Base-by-base conservation (phyloP, 1,139 yeast species). In the Taiozyma sp. region DNA sequence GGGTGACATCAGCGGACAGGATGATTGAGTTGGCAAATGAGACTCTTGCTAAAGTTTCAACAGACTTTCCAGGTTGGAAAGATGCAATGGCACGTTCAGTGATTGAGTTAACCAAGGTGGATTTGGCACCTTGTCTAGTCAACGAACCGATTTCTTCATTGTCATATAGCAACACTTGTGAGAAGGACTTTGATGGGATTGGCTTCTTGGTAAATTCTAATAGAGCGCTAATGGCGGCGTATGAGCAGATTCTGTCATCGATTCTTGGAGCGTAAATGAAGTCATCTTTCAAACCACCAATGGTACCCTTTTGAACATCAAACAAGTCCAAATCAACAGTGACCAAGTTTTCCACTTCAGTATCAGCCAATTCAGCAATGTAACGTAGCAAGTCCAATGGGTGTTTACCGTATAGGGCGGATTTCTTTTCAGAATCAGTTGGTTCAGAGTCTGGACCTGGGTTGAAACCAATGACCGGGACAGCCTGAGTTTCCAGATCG, bases 1-100 rank as follows among this genome's bases (percentile, higher is more conserved):
- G 90, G 52, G 76, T 82, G 29, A 84, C 89, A 63, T 84, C 90
- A 1, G 87, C 86, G 7, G 88, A 83, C 43, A 84, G 63, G 42
- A 83, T 72, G 53, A 83, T 68, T 27, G 86, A 73, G 65, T 81
- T 81, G 46, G 86, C 83, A 56, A 70, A 79, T 19, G 75, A 63
- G 32, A 75, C 58, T 52, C 65, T 69, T 2, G 57, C 44, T 10
- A 57, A 41, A 51, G 61, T 59, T 48, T 65, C 67, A 43, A 63
- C 62, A 34, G 66, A 59, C 43, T 58, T 55, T 3, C 52, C 54
- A n/a, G 41, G 41, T 9, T 22, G 22, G 19, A 54, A 51, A 23
- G 52, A 43, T 9, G 58, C 34, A 46, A 71, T 59, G 51, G 74
- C 72, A 48, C 81, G 70, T 43, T 69, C 67, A 24, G 78, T 72